Base-by-base conservation (phyloP, 2,329 filamentous ascomycete species). In the Talaromyces sp. region DNA sequence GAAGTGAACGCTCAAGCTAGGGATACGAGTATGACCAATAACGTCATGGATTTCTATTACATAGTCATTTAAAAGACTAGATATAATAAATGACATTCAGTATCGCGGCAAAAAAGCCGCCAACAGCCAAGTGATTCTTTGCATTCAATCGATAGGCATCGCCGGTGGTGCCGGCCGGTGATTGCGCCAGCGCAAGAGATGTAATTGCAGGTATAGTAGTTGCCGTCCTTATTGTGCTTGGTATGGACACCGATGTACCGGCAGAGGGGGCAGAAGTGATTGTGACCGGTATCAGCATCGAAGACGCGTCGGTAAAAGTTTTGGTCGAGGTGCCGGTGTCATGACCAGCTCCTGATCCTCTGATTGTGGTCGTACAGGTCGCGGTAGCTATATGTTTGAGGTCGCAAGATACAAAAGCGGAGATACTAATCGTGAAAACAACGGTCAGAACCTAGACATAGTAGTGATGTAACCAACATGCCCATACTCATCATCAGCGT, bases 321-420 rank as follows among this genome's bases (percentile, higher is more conserved):
- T 29, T 27, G 13, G 15, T 34, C 27, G 49, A 45, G 27, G 22
- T 56, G 7, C 61, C 61, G 29, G 49, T 63, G 49, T 63, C 13
- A 29, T 54, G 25, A 8, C 51, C 36, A 22, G 61, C 61, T 19
- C 61, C 61, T 34, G 49, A 47, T 17, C 61, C 61, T 15, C 29
- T 47, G 25, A 63, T 56, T 8, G 61, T 58, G 17, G 61, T 19
- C 5, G 61, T 63, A 34, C 61, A 63, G 25, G 34, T 63, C 36
- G 49, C 61, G 1, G 61, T 63, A 8, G 49, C 36, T 3, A n/a
- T 34, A 27, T 56, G 31, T 22, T 19, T 38, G 34, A 63, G n/a
- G 49, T 63, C 17, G 36, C 61, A 63, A 6, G 51, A 63, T 11
- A 63, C 36, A 15, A 45, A 47, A 13, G 61, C 61, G 13, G 61